Evolutionary conservation across 805 yeast species (phyloP), one percentile per base, ranked within the genome.

Genomic region (Wickerhamiella domercqiae): DNA sequence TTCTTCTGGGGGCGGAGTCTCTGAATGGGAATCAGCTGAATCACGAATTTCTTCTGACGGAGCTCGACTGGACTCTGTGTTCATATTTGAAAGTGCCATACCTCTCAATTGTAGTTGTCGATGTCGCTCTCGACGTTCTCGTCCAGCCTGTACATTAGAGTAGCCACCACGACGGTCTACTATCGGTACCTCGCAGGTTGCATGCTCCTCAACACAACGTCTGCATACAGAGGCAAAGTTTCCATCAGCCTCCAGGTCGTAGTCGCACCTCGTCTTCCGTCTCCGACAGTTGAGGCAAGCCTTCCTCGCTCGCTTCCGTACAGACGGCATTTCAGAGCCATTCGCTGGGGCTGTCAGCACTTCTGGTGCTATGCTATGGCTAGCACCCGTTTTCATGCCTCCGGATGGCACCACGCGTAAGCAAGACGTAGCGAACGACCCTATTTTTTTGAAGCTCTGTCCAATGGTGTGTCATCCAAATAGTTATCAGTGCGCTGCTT

Each of bases 111-210:
- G n/a, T 17, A 17, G 5, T 35, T 11, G 4, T 26, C 21, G 17
- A 5, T 16, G n/a, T 26, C 34, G 17, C 21, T 30, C 19, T 14
- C 39, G 25, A 17, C 35, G 35, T 5, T 7, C 21, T 21, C 21
- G 31, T 3, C 39, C 39, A 6, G 39, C 39, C 7, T 32, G 30
- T 3, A 37, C 39, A 21, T 37, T 37, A 4, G 24, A 16, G 30
- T 37, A 37, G 9, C 39, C 39, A 4, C 39, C 39, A 16, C 39
- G 30, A 11, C 26, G 22, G 14, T 37, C 39, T 5, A 37, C 20
- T 3, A 7, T 30, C 7, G 39, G 32, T 5, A 37, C 32, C 16
- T 21, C 36, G 21, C 39, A 37, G 7, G 5, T 3, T 9, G 32
- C 17, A 13, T 25, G n/a, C 26, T 37, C 39, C 21, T 37, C 35